Evolutionary conservation across 2,329 filamentous ascomycete species (phyloP).

Genomic region (Falciphora oryzae): DNA sequence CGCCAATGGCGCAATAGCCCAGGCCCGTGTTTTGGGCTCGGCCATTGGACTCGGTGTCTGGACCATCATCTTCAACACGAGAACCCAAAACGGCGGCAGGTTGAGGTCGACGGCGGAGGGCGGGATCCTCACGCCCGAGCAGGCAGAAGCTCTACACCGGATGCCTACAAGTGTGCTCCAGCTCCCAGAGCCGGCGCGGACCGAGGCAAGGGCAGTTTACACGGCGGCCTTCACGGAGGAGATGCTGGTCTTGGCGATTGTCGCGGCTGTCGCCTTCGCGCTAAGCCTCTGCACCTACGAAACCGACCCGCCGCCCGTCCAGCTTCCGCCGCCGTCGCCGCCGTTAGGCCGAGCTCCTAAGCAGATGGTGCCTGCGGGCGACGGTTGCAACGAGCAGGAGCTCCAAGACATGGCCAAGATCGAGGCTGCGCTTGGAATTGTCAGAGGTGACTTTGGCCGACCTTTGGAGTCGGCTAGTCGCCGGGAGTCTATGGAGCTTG

Average conservation of each 20-base stretch:
- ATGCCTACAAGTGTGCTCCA: conserved; percentile 17
- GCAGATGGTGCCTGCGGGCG: conserved; percentile 4
- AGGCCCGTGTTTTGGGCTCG: conserved; percentile 54
- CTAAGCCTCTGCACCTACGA: conserved; percentile 18
- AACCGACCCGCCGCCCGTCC: conserved; percentile 17
- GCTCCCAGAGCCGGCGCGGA: conserved; percentile 15
- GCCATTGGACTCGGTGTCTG: conserved; percentile 53
- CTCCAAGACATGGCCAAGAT: not conserved
- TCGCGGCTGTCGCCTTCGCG: conserved; percentile 14
- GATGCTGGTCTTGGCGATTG: conserved; percentile 14
- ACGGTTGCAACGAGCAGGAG: not conserved
- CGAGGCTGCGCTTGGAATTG: not conserved
- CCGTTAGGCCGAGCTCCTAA: not conserved
- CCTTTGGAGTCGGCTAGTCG: not conserved
- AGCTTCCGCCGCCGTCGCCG: conserved; percentile 4
- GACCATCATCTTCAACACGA: conserved; percentile 49
- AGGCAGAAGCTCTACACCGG: conserved; percentile 17
- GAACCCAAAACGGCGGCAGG: not conserved
- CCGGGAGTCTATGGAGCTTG: conserved; percentile 1
- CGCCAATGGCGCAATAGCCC: conserved; percentile 54
- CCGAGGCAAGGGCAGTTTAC: conserved; percentile 15
- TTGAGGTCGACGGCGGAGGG: conserved; percentile 21
- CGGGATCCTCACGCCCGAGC: conserved; percentile 13
- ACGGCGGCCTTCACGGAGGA: conserved; percentile 16
- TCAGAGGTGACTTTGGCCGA: not conserved